A percentile compares a stretch with the other conserved stretches of the same genome.
Evolutionary conservation across 495 filamentous ascomycete species (phyloP).

Genomic region (Articulospora tetracladia): DNA sequence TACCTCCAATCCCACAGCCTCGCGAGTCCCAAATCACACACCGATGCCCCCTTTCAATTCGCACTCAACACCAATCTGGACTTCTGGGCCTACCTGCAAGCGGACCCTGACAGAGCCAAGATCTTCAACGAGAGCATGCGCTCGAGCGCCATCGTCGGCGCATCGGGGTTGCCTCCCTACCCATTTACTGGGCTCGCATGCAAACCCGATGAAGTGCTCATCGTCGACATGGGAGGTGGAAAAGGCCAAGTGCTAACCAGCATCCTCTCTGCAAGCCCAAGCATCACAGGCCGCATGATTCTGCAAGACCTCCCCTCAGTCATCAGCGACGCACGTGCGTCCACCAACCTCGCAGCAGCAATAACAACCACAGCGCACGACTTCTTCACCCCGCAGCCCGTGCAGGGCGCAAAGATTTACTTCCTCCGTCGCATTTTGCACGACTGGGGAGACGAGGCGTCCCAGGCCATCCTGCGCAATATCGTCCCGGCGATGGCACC

Average conservation of each 20-base stretch:
- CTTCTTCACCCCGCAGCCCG: constrained; percentile 45
- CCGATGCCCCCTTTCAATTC: constrained; percentile 5
- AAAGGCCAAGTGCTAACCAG: constrained; percentile 13
- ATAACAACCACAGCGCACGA: constrained; percentile 41
- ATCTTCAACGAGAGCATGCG: constrained; percentile 20
- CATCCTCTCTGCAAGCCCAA: neutral
- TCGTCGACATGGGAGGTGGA: constrained; percentile 26
- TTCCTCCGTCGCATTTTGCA: constrained; percentile 31
- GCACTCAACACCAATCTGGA: constrained; percentile 4
- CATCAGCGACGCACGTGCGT: constrained; percentile 27
- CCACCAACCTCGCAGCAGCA: constrained; percentile 15
- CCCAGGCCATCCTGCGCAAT: constrained; percentile 22
- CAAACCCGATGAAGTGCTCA: constrained; percentile 6
- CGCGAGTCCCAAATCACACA: neutral
- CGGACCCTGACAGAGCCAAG: constrained; percentile 8
- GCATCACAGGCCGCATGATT: constrained; percentile 30
- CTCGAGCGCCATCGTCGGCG: neutral
- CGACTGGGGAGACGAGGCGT: constrained; percentile 25
- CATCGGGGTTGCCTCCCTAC: neutral
- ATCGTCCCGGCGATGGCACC: constrained; percentile 29
- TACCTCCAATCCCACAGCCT: constrained; percentile 4
- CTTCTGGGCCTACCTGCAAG: constrained; percentile 9
- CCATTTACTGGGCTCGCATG: constrained; percentile 8
- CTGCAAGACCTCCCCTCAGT: constrained; percentile 45
- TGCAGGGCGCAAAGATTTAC: constrained; percentile 36